Evolutionary conservation across 176 grass and related monocot genomes (phyloP).

Genomic region (Pontederia paniculata): DNA sequence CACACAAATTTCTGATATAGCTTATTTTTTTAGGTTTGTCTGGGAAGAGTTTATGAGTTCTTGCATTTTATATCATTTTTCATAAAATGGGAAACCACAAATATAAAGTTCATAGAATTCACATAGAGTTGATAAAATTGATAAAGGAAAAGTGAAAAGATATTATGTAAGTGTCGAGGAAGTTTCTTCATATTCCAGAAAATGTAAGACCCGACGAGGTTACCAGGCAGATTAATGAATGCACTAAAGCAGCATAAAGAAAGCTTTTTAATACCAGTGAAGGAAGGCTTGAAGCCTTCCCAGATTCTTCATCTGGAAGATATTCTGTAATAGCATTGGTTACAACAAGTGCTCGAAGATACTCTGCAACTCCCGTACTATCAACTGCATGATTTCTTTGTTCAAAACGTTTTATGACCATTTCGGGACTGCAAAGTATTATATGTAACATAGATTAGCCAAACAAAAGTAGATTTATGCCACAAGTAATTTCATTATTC

Average conservation of each 20-base stretch:
- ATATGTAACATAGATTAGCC: neutral
- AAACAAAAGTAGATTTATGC: neutral
- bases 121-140: too few relatives aligned
- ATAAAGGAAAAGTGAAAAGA: too few relatives aligned
- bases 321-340: slow-evolving; percentile 81
- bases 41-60: too few relatives aligned
- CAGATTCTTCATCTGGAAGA: slow-evolving; percentile 73
- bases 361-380: slow-evolving; percentile 80
- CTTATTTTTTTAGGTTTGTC: too few relatives aligned
- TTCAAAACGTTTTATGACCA: slow-evolving; percentile 84
- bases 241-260: too few relatives aligned
- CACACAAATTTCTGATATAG: too few relatives aligned
- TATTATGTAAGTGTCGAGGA: too few relatives aligned
- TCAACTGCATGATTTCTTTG: slow-evolving; percentile 87
- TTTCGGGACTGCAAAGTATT: slow-evolving; percentile 53
- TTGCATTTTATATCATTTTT: too few relatives aligned
- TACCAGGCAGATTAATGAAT: neutral
- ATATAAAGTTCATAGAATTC: too few relatives aligned
- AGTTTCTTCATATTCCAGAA: too few relatives aligned
- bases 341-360: slow-evolving; percentile 79
- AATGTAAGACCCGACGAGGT: neutral
- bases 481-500: too few relatives aligned
- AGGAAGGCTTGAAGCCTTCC: slow-evolving; percentile 70
- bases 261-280: slow-evolving; percentile 50
- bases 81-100: too few relatives aligned